These are phyloP conservation scores for Nannochloropsis oceanica DNA, from an alignment of 108 stramenopile genomes.

Conservation along the genomic window DNA sequence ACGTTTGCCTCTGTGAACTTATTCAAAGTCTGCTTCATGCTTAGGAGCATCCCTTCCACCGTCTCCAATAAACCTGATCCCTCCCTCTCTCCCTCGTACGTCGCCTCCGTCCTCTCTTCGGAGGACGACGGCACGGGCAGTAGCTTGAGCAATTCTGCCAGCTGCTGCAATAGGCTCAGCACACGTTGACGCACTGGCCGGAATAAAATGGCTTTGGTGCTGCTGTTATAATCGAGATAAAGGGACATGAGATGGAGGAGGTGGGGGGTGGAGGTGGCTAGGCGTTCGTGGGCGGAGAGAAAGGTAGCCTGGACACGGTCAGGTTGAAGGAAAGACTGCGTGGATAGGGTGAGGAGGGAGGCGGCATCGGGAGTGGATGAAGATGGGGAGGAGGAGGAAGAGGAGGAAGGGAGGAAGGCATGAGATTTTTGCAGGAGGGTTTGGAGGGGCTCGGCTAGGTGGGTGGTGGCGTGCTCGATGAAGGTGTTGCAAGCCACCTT, in stretches of 20 bases:
- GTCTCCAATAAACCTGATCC: neutral
- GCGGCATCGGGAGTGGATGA: neutral
- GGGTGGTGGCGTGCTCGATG: constrained; percentile 17
- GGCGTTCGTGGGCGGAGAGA: neutral
- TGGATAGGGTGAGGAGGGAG: neutral
- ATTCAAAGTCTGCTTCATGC: neutral
- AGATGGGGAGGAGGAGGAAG: neutral
- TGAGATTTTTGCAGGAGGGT: neutral
- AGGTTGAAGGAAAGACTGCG: neutral
- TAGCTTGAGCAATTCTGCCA: neutral
- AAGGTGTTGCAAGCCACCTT: constrained; percentile 18
- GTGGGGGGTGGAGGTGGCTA: neutral
- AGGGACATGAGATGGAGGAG: neutral
- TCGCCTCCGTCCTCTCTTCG: neutral
- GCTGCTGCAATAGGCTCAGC: neutral
- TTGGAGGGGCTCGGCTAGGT: constrained; percentile 20
- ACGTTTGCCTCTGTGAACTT: neutral
- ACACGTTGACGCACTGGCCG: neutral
- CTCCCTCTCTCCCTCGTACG: neutral
- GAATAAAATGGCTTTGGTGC: neutral
- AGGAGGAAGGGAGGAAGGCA: constrained; percentile 1
- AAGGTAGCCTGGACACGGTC: neutral
- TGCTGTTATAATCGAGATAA: neutral
- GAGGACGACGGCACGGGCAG: neutral
- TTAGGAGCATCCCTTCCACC: neutral